These are phyloP conservation scores for Vitis hybrid DNA, from an alignment of 177 flowering plant genomes.

Conservation along the genomic window DNA sequence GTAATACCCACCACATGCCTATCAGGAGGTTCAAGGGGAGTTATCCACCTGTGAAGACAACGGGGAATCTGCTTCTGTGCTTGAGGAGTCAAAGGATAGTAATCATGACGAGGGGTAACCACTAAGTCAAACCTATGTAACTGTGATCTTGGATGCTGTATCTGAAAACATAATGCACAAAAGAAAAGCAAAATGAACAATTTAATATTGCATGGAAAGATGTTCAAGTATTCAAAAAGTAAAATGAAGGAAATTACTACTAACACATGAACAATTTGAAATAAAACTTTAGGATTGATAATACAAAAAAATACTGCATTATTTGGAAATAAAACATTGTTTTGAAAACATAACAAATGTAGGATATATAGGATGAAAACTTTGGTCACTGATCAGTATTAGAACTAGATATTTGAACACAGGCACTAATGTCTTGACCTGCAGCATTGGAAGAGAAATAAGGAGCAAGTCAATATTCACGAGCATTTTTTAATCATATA, in stretches of 20 bases:
- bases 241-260: not conserved
- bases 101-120: constrained; percentile 88
- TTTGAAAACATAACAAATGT: too few species aligned
- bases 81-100: constrained; percentile 81
- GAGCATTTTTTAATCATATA: too few species aligned
- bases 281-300: too few species aligned
- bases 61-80: constrained; percentile 81
- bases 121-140: constrained; percentile 92
- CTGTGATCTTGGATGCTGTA: constrained; percentile 90
- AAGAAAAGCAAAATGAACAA: not conserved
- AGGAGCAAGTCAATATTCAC: too few species aligned
- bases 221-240: not conserved
- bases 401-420: too few species aligned
- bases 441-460: too few species aligned
- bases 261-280: not conserved
- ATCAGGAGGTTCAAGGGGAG: constrained; percentile 90
- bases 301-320: too few species aligned
- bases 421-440: too few species aligned
- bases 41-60: constrained; percentile 78
- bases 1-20: constrained; percentile 62
- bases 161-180: constrained; percentile 40
- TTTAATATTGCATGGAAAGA: too few species aligned
- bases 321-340: too few species aligned
- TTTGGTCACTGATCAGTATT: too few species aligned
- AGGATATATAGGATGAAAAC: too few species aligned